Evolutionary conservation across 306 rosid species (phyloP), one percentile per base, ranked within the genome.

Genomic region (Alnus rubra): DNA sequence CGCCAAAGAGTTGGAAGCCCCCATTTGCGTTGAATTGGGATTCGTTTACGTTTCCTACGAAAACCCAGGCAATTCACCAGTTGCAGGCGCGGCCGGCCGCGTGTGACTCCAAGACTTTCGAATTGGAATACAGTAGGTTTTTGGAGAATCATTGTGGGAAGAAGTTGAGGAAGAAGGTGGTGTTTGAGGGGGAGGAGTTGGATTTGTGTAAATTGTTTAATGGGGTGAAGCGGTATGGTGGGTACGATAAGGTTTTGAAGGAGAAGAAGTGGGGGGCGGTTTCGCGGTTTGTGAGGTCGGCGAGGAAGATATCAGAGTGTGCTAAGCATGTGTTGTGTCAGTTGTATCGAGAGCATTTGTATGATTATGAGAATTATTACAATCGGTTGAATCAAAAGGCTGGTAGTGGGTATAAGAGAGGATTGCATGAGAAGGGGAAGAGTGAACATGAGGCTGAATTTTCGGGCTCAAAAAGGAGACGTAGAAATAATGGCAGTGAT

Each of bases 231-330:
- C 83, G 98, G 59, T 95, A 86, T 79, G 98, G 98, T 0, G 98
- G 98, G 11, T 95, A 86, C 79, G 91, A 88, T 77, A 90, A 90
- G 85, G 98, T 89, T 55, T 87, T 82, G 2, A 85, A 86, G 87
- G 92, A 78, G 65, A 95, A 92, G 89, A 95, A 91, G 77, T 95
- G 98, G 98, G 97, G 90, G 54, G 94, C 92, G 74, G 98, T 92
- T 83, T 90, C 88, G 12, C 65, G 92, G 82, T 88, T 95, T 77
- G 89, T 95, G 59, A 91, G 82, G 74, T 62, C 90, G 0, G 74
- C 39, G 0, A 87, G 76, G 63, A 92, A 91, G 87, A 74, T 88
- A 71, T 87, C 98, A 0, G 98, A 92, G 65, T 95, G 98, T 71
- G 87, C 96, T 0, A 95, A 95, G 90, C 98, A 95, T 77, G 98